Evolutionary conservation across 805 yeast genomes (phyloP), one percentile per base, ranked within the genome.

Genomic region (Sungouiella thailandica): DNA sequence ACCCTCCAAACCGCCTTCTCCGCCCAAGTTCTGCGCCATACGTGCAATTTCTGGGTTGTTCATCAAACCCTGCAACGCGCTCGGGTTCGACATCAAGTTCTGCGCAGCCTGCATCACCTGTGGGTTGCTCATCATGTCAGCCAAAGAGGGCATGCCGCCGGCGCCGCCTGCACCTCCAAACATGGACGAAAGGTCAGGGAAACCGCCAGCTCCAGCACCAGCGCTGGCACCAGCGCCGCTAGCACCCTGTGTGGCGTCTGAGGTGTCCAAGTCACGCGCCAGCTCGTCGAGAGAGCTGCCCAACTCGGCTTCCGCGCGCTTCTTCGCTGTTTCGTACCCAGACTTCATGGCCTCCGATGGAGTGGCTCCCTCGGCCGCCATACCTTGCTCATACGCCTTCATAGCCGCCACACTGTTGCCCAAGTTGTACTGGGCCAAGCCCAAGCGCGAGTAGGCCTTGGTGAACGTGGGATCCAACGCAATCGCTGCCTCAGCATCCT

Each of bases 371-470:
- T 93, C 97, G 37, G 78, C 76, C 37, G 84, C 88, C 46, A 93
- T 61, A 25, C 96, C 98, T 44, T 71, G 72, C 61, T 84, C 80
- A 64, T 93, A 93, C 18, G 97, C 97, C 30, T 87, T 83, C 68
- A 88, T 69, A 9, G 98, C 76, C 33, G 83, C 95, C 60, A 83
- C 79, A 39, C 90, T 80, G 55, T 89, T 90, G n/a, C 95, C 95
- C 39, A 83, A 68, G n/a, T 96, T 95, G 59, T 82, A 90, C 55
- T 82, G 78, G 4, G 98, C 97, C 49, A 89, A 77, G 3, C 97
- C 98, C 47, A 93, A 70, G 60, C 98, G 81, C 5, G 96, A 85
- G 72, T 88, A 93, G 8, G 95, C 96, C 68, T 90, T 89, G 20
- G 96, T 79, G 50, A 86, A 93, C 5, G 66, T 50, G 34, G 96